Conservation (phyloP, 352 stramenopile species). For the Phytophthora parvispora region DNA sequence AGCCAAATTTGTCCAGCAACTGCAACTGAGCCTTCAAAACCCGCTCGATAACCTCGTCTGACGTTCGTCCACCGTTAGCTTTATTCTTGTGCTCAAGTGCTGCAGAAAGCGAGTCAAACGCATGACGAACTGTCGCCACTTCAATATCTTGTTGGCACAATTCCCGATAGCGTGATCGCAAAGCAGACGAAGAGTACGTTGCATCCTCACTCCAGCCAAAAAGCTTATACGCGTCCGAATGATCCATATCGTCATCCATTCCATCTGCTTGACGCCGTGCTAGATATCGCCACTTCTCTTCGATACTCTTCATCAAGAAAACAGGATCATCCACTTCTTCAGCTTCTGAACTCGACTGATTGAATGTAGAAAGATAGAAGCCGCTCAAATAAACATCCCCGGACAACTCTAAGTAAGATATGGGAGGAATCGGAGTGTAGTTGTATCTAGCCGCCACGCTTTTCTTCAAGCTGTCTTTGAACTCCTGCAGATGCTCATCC, state of each 20-base stretch:
- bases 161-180: constrained; percentile 73
- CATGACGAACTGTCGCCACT: constrained; percentile 58
- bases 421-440: constrained; percentile 74
- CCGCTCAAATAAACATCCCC: constrained; percentile 82
- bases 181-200: constrained; percentile 53
- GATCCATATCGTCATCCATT: constrained; percentile 51
- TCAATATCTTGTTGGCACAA: constrained; percentile 61
- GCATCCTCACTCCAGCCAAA: constrained; percentile 74
- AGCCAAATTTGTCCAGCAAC: constrained; percentile 76
- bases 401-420: constrained; percentile 79
- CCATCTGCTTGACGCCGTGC: constrained; percentile 55
- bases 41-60: constrained; percentile 74
- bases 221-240: constrained; percentile 64
- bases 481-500: constrained; percentile 77
- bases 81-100: constrained; percentile 66
- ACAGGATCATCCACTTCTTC: constrained; percentile 82
- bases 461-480: constrained; percentile 63
- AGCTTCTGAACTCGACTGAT: constrained; percentile 56
- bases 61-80: constrained; percentile 57
- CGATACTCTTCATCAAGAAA: constrained; percentile 80
- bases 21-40: constrained; percentile 77
- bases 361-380: constrained; percentile 79
- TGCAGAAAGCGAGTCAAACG: constrained; percentile 69
- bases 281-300: constrained; percentile 81
- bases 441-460: constrained; percentile 66